Base-by-base conservation (phyloP, 1,284 basidiomycete genomes). In the Ceratobasidium sp. region DNA sequence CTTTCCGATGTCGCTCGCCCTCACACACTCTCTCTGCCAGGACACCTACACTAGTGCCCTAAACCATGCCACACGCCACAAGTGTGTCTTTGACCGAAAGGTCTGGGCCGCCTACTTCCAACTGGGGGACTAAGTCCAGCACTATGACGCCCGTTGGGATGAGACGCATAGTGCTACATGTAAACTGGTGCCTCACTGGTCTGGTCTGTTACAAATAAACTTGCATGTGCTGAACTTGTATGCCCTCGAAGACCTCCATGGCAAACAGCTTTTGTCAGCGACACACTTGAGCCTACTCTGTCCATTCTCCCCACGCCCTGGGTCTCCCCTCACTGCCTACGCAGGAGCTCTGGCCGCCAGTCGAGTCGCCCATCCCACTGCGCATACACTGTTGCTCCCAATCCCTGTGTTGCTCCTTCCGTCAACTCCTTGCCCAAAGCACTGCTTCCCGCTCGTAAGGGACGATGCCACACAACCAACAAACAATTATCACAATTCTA, bases 381-480 rank as follows among this genome's bases (percentile, higher is more conserved):
- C 57, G 8, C 21, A 16, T 1, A 1, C 7, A 3, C 57, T 41
- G 5, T 23, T 14, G 11, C 6, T 23, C 2, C 38, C 23, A 2
- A 11, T 26, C 23, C 23, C 9, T 16, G 23, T 28, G 3, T 5
- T 6, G 2, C 4, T 21, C 30, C 32, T 58, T 14, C 32, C 55
- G 14, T 18, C 32, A 5, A 58, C 55, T 5, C 55, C 55, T n/a
- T 35, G 18, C 23, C 55, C 55, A 3, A 35, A 58, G 32, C 14
- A 18, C 28, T 16, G 21, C 6, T 58, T 58, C 18, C 55, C 55
- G 7, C 30, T 58, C 7, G 55, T 14, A 4, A 30, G 18, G 4
- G 28, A 35, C 9, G 55, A 58, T n/a, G 55, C 32, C 3, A 58
- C 32, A n/a, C 55, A 58, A 38, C 55, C 55, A 58, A n/a, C n/a